Evolutionary conservation across 768 basidiomycete species (phyloP).

Genomic region (Leccinum obscurum): DNA sequence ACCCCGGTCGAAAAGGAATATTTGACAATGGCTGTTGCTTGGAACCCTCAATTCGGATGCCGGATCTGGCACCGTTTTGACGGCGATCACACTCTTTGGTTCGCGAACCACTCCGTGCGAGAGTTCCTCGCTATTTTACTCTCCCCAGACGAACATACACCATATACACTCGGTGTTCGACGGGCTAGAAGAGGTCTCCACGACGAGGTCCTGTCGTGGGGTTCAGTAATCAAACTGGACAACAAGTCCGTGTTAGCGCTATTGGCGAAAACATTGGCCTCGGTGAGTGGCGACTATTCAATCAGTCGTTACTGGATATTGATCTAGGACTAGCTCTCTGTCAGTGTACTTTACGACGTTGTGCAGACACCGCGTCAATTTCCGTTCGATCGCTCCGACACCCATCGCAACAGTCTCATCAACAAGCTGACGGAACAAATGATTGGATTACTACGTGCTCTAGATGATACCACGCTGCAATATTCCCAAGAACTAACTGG

Average conservation of each 20-base stretch:
- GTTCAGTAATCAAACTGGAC: background rate
- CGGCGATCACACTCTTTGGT: background rate
- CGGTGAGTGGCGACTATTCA: background rate
- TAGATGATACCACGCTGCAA: background rate
- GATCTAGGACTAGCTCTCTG: background rate
- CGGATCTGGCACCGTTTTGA: background rate
- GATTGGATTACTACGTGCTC: background rate
- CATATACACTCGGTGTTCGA: background rate
- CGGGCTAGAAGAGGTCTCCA: background rate
- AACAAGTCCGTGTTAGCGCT: background rate
- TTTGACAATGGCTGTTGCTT: background rate
- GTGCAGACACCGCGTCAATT: background rate
- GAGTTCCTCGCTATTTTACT: background rate
- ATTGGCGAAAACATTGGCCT: background rate
- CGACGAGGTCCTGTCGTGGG: background rate
- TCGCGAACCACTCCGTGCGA: background rate
- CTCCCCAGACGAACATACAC: background rate
- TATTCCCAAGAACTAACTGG: background rate
- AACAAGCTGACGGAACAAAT: background rate
- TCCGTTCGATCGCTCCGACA: background rate
- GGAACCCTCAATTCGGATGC: background rate
- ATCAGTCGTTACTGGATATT: background rate
- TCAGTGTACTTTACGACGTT: background rate
- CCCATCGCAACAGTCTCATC: background rate
- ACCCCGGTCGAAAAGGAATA: background rate